These are phyloP conservation scores for Auricularia sp. DNA, from an alignment of 768 basidiomycete genomes.

Conservation along the genomic window DNA sequence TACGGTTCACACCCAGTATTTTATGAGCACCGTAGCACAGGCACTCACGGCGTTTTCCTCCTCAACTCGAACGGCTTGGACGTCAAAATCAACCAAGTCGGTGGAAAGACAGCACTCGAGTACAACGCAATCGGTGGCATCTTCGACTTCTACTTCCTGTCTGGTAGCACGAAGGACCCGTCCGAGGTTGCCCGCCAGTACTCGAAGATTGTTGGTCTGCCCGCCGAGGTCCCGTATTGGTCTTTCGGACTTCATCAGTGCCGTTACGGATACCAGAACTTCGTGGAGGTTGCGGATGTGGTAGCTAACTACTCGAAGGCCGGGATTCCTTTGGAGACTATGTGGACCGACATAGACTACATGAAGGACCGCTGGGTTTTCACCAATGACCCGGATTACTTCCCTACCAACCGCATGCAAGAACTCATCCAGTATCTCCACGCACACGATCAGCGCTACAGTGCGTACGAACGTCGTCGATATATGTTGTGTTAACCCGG, in stretches of 20 bases:
- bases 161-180: constrained; percentile 52
- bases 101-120: constrained; percentile 38
- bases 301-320: constrained; percentile 52
- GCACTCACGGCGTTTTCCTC: constrained; percentile 62
- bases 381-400: constrained; percentile 59
- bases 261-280: constrained; percentile 58
- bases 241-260: constrained; percentile 64
- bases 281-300: constrained; percentile 50
- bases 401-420: constrained; percentile 50
- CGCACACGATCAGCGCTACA: constrained; percentile 45
- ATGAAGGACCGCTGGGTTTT: constrained; percentile 61
- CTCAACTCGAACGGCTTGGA: constrained; percentile 72
- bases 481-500: not conserved
- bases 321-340: constrained; percentile 60
- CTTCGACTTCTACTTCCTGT: constrained; percentile 70
- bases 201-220: constrained; percentile 51
- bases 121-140: constrained; percentile 74
- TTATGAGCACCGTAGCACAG: constrained; percentile 58
- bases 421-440: constrained; percentile 58
- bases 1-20: constrained; percentile 69
- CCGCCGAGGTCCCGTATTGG: constrained; percentile 72
- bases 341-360: constrained; percentile 66
- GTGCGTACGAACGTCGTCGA: constrained; percentile 25
- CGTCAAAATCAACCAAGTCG: constrained; percentile 45
- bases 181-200: constrained; percentile 57